Percentiles rank a stretch among this genome's conserved stretches.
These are phyloP conservation scores for Lactifluus pinguis DNA, from an alignment of 768 basidiomycete species.

Conservation along the genomic window DNA sequence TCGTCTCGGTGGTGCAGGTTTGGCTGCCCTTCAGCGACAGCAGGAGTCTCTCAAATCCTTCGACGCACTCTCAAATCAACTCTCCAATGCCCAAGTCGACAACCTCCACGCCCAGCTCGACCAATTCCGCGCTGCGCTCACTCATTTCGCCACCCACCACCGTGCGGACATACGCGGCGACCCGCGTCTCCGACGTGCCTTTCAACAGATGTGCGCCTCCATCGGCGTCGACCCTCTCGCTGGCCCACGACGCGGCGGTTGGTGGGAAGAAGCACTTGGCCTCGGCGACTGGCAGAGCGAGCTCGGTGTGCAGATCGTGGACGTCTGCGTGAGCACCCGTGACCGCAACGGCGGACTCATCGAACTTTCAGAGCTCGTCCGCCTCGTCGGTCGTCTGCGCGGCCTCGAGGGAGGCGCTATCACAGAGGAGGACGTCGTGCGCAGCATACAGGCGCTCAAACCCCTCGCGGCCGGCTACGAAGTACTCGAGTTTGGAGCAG, in stretches of 20 bases:
- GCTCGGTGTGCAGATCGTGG: conserved; percentile 90
- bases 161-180: conserved; percentile 76
- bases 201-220: conserved; percentile 91
- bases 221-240: conserved; percentile 94
- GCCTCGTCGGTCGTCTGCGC: conserved; percentile 68
- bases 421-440: conserved; percentile 76
- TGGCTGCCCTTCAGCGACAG: conserved; percentile 87
- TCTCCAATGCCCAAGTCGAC: conserved; percentile 69
- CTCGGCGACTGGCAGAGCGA: conserved; percentile 95
- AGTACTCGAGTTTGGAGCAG: conserved; percentile 57
- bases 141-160: conserved; percentile 77
- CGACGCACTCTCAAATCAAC: conserved; percentile 66
- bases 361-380: conserved; percentile 75
- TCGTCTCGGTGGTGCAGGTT: conserved; percentile 70
- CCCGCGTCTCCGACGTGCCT: conserved; percentile 82
- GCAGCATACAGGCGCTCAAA: conserved; percentile 78
- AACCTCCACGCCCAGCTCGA: conserved; percentile 73
- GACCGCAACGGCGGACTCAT: conserved; percentile 91
- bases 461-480: conserved; percentile 91
- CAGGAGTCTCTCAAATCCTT: conserved; percentile 75
- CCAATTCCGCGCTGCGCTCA: conserved; percentile 77
- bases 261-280: conserved; percentile 86
- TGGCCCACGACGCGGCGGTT: conserved; percentile 75
- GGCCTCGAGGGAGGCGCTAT: conserved; percentile 59
- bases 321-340: conserved; percentile 80